These are phyloP conservation scores for Isatis tinctoria DNA, from an alignment of 345 rosid species.

Conservation along the genomic window DNA sequence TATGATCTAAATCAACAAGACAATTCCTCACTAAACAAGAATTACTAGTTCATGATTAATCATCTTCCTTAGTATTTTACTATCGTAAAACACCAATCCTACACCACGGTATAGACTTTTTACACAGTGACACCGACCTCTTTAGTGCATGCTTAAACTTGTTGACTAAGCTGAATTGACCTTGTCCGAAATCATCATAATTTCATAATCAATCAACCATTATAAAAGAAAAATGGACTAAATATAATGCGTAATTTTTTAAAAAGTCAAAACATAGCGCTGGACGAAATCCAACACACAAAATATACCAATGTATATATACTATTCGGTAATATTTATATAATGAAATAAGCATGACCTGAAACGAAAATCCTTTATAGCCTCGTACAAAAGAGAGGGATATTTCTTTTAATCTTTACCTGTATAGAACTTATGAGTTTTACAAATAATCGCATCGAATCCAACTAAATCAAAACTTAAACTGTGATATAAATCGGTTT, in stretches of 20 bases:
- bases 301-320: background rate
- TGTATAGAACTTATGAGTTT: background rate
- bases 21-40: too few species aligned
- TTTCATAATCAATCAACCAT: too few species aligned
- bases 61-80: too few species aligned
- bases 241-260: background rate
- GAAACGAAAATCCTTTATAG: background rate
- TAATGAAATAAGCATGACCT: background rate
- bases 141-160: constrained; percentile 9
- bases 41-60: too few species aligned
- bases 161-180: constrained; percentile 20
- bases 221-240: background rate
- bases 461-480: background rate
- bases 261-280: background rate
- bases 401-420: too few species aligned
- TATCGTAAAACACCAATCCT: background rate
- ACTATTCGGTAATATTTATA: background rate
- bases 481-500: background rate
- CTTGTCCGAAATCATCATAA: too few species aligned
- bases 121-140: constrained; percentile 6
- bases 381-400: too few species aligned
- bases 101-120: background rate
- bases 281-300: background rate
- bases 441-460: background rate
- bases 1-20: too few species aligned